Evolutionary conservation across 345 rosid species (phyloP).

Genomic region (Corchorus capsularis): DNA sequence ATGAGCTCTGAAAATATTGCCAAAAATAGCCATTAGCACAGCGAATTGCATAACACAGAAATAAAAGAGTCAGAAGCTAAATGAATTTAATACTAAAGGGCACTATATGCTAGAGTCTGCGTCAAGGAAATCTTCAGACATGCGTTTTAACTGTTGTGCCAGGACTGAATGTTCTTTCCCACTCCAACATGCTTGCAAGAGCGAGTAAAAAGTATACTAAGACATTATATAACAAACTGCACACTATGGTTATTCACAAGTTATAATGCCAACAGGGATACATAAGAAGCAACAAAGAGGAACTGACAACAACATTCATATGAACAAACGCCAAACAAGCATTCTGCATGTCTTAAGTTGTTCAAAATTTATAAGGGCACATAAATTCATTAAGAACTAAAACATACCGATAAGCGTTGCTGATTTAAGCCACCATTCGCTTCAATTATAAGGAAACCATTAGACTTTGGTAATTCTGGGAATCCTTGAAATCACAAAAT

Average conservation of each 20-base stretch:
- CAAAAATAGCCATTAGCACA: not conserved
- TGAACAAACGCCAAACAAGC: not conserved
- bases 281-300: not conserved
- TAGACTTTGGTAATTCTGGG: slow-evolving; percentile 61
- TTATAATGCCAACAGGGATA: not conserved
- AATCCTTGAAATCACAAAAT: slow-evolving; percentile 33
- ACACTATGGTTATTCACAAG: not conserved
- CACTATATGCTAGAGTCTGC: not conserved
- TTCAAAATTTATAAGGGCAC: slow-evolving; percentile 6
- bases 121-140: slow-evolving; percentile 6
- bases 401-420: slow-evolving; percentile 94
- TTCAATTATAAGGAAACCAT: slow-evolving; percentile 92
- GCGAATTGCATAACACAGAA: not conserved
- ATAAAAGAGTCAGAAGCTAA: not conserved
- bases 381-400: not conserved
- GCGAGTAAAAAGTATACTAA: not conserved
- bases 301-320: not conserved
- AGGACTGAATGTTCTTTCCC: not conserved
- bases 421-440: slow-evolving; percentile 98
- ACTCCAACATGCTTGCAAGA: not conserved
- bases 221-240: not conserved
- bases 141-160: not conserved
- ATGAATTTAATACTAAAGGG: not conserved
- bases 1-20: not conserved
- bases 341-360: slow-evolving; percentile 1